Base-by-base conservation (phyloP, 2,329 filamentous ascomycete genomes). In the Trichoderma asperellum region DNA sequence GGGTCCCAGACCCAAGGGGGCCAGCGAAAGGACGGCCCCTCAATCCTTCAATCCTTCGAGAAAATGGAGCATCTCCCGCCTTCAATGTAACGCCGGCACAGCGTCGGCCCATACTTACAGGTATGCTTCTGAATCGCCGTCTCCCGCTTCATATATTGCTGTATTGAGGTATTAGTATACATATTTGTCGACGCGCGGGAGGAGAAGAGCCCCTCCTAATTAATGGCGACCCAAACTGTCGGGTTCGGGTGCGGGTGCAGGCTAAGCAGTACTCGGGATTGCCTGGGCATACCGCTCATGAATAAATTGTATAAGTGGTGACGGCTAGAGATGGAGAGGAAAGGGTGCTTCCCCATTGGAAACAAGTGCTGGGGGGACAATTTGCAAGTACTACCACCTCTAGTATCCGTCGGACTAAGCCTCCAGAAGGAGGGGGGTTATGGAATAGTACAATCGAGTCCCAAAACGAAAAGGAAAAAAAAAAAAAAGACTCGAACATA, bases 51-150 rank as follows among this genome's bases (percentile, higher is more conserved):
- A 27, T 55, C 27, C 52, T 55, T 16, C 21, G 24, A 18, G 52
- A 55, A 27, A 32, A 55, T 29, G 61, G 35, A 56, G 62, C 32
- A 40, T 65, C 52, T 65, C 11, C 62, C 52, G 53, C 49, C 27
- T 53, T 47, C 12, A 55, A 57, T 65, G 62, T 57, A 65, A 65
- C 62, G 35, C 37, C 62, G 62, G 62, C 52, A 47, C 35, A 57
- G 62, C 62, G 37, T 37, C 52, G 52, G 4, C 56, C 40, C 40
- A 43, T 43, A 14, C 7, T 10, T 43, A 18, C 18, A 14, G 18
- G 40, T 24, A n/a, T 58, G 56, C 6, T 12, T 57, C 35, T 47
- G 37, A 5, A 37, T 27, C 14, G 40, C 40, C 34, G 53, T 56
- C 27, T 34, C 53, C 14, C 59, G 11, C 29, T 32, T 11, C 21